Conservation (phyloP, 2,329 filamentous ascomycete species). For the Colletotrichum sp. region DNA sequence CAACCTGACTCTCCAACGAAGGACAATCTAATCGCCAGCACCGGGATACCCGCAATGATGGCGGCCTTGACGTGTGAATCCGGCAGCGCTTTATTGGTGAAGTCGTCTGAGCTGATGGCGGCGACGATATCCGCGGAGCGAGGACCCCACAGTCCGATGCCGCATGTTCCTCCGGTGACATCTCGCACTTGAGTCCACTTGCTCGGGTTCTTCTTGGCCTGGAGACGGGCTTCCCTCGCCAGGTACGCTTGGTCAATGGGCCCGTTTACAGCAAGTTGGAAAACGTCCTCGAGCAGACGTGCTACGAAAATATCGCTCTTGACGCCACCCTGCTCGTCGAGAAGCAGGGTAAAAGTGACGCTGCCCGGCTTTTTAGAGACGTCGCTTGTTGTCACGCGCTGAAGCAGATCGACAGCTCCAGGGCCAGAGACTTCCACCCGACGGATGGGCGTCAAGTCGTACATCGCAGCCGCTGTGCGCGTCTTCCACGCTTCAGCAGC, state of each 20-base stretch:
- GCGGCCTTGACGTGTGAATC: constrained; percentile 56
- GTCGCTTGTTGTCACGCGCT: constrained; percentile 56
- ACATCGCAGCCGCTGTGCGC: constrained; percentile 65
- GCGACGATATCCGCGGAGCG: constrained; percentile 56
- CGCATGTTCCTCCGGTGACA: constrained; percentile 64
- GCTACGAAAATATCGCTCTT: constrained; percentile 63
- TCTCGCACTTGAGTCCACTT: constrained; percentile 59
- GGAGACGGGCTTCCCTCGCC: constrained; percentile 53
- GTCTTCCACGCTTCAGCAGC: constrained; percentile 71
- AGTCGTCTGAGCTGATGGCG: constrained; percentile 48
- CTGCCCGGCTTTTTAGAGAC: constrained; percentile 51
- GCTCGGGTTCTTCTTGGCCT: constrained; percentile 43
- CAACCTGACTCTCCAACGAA: constrained; percentile 67
- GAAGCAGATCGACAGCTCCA: constrained; percentile 59
- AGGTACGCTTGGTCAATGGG: constrained; percentile 61
- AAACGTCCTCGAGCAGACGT: constrained; percentile 51
- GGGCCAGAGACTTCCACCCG: constrained; percentile 64
- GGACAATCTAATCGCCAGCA: constrained; percentile 60
- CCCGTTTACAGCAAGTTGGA: constrained; percentile 63
- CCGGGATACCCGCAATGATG: constrained; percentile 59
- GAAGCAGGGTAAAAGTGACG: constrained; percentile 62
- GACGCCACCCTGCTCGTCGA: constrained; percentile 59
- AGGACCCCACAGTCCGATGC: constrained; percentile 68
- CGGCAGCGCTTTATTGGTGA: constrained; percentile 49
- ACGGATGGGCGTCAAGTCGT: constrained; percentile 66